Base-by-base conservation (phyloP, 352 stramenopile genomes). In the Globisporangium carolinianum region DNA sequence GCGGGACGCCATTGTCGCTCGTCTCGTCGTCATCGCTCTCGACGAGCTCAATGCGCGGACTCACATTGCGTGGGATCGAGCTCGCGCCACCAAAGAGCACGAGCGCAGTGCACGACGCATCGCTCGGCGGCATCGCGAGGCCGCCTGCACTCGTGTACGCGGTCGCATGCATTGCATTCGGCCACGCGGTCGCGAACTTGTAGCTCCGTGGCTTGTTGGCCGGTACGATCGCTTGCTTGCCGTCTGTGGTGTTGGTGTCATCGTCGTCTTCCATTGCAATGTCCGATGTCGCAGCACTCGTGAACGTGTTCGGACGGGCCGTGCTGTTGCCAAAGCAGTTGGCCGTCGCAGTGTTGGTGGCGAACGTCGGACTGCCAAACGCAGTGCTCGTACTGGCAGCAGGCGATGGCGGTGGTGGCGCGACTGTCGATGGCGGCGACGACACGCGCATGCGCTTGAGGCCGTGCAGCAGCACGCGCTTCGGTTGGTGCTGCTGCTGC, bases 361-460 rank as follows among this genome's bases (percentile, higher is more conserved):
- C 42, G n/a, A 5, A 17, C 3, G 12, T 47, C n/a, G 42, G 24
- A 32, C 24, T 32, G 24, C 24, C 24, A 32, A 32, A 32, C 24
- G 24, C 24, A 32, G 24, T 2, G 24, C 24, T 32, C 24, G 24
- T 32, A 32, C 2, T 3, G 24, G 24, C 24, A 32, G 24, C 2
- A 32, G 24, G 24, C 24, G 24, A 32, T 45, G 10, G 37, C 14
- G n/a, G 7, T 52, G 1, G 46, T 61, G 18, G 59, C 56, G 46
- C 61, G 24, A 32, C 24, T 58, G 24, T 41, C 49, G 14, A 49
- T 57, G 46, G 41, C 58, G 79, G 76, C 1, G 75, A 86, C 43
- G 77, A 71, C 42, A 91, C 62, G 9, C 82, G 79, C 73, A 91
- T 76, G 47, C 82, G 77, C 59, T 89, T 91, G 43, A 91, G 53